Percentiles rank a stretch among this genome's conserved stretches.
These are phyloP conservation scores for Hygrocybe coccinea DNA, from an alignment of 768 basidiomycete species.

Conservation along the genomic window DNA sequence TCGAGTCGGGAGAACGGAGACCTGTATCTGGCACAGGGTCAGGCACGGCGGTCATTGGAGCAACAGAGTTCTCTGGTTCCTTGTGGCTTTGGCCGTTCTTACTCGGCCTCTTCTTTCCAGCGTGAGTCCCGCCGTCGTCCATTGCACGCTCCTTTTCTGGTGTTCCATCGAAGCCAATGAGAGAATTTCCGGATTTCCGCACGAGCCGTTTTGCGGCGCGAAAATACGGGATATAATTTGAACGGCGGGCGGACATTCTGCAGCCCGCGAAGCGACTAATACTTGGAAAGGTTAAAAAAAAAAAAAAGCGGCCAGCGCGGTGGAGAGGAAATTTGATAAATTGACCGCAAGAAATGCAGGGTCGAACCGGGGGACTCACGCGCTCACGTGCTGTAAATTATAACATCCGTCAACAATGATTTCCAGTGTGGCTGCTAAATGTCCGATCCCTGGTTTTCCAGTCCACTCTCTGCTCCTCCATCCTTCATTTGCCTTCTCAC, in stretches of 20 bases:
- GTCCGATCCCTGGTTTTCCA: background rate
- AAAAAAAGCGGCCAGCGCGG: slow-evolving; percentile 1
- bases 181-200: background rate
- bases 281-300: background rate
- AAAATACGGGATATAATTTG: background rate
- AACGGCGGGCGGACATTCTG: background rate
- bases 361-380: background rate
- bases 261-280: background rate
- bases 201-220: background rate
- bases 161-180: background rate
- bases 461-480: background rate
- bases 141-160: slow-evolving; percentile 3
- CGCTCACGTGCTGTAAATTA: background rate
- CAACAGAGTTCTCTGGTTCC: slow-evolving; percentile 16
- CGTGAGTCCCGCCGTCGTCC: background rate
- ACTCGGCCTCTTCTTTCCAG: background rate
- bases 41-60: slow-evolving; percentile 41
- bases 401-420: background rate
- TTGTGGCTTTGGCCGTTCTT: background rate
- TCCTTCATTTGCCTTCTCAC: too few species aligned
- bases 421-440: background rate
- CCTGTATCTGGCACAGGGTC: slow-evolving; percentile 48
- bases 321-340: background rate
- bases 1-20: slow-evolving; percentile 22
- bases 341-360: background rate